phyloP scores from a whole-genome alignment of 805 yeast genomes.

The Ogataea populi-albae region DNA sequence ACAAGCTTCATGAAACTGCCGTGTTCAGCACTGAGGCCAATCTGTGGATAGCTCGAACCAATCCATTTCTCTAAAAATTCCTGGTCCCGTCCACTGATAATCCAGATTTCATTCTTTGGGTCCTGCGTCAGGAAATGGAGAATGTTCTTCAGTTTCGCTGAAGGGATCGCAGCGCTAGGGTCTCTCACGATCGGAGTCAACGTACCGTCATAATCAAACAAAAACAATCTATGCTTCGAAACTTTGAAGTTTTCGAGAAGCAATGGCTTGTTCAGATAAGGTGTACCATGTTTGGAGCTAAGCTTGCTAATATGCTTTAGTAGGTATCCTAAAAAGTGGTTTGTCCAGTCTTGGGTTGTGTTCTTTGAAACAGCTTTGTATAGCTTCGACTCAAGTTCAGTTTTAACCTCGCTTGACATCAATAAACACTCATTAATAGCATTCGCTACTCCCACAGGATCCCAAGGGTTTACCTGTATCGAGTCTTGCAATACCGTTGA shows the following conservation, averaged over 20 bases:
- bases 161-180: conserved; percentile 98
- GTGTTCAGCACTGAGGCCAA: conserved; percentile 94
- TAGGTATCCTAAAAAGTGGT: conserved; percentile 49
- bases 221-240: conserved; percentile 69
- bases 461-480: conserved; percentile 93
- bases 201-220: conserved; percentile 98
- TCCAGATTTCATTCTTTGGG: conserved; percentile 86
- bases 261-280: conserved; percentile 73
- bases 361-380: conserved; percentile 63
- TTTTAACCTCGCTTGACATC: conserved; percentile 48
- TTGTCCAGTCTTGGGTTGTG: conserved; percentile 81
- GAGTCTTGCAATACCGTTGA: conserved; percentile 70
- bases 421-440: conserved; percentile 67
- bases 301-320: conserved; percentile 32
- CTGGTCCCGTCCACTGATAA: conserved; percentile 94
- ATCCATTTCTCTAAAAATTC: conserved; percentile 84
- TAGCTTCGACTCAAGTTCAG: conserved; percentile 47
- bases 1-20: conserved; percentile 89
- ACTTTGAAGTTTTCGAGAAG: conserved; percentile 56
- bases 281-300: conserved; percentile 57
- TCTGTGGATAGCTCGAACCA: conserved; percentile 56
- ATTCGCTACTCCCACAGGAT: conserved; percentile 87
- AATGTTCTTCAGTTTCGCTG: conserved; percentile 61
- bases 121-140: conserved; percentile 64
- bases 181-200: conserved; percentile 93